Evolutionary conservation across 2,329 filamentous ascomycete genomes (phyloP).

Genomic region (Pseudocercospora pini-densiflorae): DNA sequence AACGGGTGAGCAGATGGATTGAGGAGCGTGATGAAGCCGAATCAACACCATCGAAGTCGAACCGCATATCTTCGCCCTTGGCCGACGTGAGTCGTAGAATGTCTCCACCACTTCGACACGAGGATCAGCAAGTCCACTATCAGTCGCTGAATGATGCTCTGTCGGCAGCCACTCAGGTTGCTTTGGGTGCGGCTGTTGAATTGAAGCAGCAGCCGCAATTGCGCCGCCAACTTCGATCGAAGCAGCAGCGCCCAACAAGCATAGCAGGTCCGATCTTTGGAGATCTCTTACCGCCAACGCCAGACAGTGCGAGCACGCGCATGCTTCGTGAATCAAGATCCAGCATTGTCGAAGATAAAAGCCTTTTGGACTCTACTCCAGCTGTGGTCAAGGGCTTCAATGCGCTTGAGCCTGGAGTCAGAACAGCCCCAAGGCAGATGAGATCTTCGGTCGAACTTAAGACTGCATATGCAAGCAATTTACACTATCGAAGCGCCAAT

Average conservation of each 20-base stretch:
- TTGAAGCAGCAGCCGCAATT: conserved; percentile 12
- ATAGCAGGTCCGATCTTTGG: conserved; percentile 33
- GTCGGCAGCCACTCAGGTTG: conserved; percentile 12
- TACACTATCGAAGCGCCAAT: conserved; percentile 27
- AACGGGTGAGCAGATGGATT: conserved; percentile 44
- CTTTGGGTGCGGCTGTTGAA: conserved; percentile 12
- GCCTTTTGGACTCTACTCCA: conserved; percentile 31
- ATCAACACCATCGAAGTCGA: conserved; percentile 39
- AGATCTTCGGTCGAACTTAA: conserved; percentile 38
- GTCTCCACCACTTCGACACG: conserved; percentile 16
- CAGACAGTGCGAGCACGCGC: conserved; percentile 40
- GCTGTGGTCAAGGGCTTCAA: conserved; percentile 29
- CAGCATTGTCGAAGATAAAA: conserved; percentile 33
- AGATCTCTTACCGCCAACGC: conserved; percentile 40
- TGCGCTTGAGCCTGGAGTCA: conserved; percentile 28
- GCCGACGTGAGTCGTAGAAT: conserved; percentile 14
- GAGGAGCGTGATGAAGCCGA: conserved; percentile 33
- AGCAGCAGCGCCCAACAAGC: conserved; percentile 23
- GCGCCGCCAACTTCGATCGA: conserved; percentile 18
- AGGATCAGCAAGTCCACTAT: conserved; percentile 18
- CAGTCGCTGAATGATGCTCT: conserved; percentile 32
- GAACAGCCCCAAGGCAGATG: conserved; percentile 36
- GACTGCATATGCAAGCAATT: conserved; percentile 30
- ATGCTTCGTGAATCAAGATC: conserved; percentile 40
- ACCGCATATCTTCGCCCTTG: conserved; percentile 31